Evolutionary conservation across 371 early-diverging fungal species (phyloP).

Genomic region (Lichtheimia ramosa): DNA sequence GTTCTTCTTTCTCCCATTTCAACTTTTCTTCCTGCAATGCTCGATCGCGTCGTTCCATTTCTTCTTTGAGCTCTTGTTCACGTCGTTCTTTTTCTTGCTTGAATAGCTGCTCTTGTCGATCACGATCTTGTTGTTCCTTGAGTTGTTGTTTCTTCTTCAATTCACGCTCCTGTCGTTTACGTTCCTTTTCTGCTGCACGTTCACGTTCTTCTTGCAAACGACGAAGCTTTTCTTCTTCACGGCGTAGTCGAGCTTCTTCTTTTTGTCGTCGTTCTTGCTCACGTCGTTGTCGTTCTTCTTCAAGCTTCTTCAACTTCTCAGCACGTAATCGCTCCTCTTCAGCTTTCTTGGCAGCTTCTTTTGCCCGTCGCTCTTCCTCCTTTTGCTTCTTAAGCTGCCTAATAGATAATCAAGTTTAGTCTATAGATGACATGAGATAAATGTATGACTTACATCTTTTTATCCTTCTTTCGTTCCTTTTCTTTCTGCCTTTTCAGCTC

Average conservation of each 20-base stretch:
- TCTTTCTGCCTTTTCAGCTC: constrained; percentile 62
- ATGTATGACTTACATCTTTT: constrained; percentile 40
- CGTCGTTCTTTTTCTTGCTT: constrained; percentile 40
- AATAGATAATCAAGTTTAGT: not conserved
- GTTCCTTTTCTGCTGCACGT: constrained; percentile 56
- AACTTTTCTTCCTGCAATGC: constrained; percentile 29
- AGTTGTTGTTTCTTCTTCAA: constrained; percentile 24
- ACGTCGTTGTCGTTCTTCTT: constrained; percentile 23
- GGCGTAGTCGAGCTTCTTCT: constrained; percentile 50
- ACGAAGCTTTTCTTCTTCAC: constrained; percentile 54
- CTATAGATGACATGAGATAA: not conserved
- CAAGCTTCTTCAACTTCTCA: constrained; percentile 3
- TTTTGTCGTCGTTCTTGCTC: constrained; percentile 43
- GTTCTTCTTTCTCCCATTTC: constrained; percentile 15
- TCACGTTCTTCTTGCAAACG: constrained; percentile 57
- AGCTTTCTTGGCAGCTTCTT: constrained; percentile 27
- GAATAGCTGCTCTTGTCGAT: constrained; percentile 29
- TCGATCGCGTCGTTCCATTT: constrained; percentile 29
- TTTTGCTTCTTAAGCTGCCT: constrained; percentile 29
- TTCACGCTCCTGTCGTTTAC: constrained; percentile 42
- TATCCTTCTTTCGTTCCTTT: constrained; percentile 65
- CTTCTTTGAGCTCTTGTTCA: constrained; percentile 16
- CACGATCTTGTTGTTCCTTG: constrained; percentile 30
- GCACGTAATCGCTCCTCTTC: constrained; percentile 22
- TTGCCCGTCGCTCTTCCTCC: constrained; percentile 30